These are phyloP conservation scores for Teunomyces aglyptinius DNA, from an alignment of 805 yeast species.

Conservation along the genomic window DNA sequence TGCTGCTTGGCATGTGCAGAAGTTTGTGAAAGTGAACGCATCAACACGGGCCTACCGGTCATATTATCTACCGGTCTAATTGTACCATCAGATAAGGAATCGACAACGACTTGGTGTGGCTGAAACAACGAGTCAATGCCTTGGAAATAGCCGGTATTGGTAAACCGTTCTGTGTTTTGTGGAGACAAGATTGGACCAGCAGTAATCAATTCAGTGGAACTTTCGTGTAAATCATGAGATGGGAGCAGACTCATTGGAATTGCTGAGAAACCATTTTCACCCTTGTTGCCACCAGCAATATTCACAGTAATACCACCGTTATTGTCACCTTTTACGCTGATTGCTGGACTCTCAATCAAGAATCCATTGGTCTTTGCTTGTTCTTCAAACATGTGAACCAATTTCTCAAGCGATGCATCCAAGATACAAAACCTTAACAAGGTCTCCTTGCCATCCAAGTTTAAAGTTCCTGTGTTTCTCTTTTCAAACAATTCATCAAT, in stretches of 20 bases:
- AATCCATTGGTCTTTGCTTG: slow-evolving; percentile 22
- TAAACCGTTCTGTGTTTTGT: slow-evolving; percentile 23
- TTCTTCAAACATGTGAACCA: slow-evolving; percentile 50
- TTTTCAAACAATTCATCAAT: slow-evolving; percentile 50
- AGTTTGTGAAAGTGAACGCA: slow-evolving; percentile 63
- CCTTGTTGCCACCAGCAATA: background rate
- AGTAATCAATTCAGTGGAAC: slow-evolving; percentile 49
- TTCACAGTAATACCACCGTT: background rate
- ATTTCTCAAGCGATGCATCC: slow-evolving; percentile 54
- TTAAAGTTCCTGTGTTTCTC: slow-evolving; percentile 45
- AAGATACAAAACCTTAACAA: slow-evolving; percentile 51
- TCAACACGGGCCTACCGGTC: slow-evolving; percentile 70
- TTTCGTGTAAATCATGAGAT: slow-evolving; percentile 39
- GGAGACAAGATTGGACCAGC: slow-evolving; percentile 56
- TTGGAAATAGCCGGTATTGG: slow-evolving; percentile 20
- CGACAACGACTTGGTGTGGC: slow-evolving; percentile 75
- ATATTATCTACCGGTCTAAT: slow-evolving; percentile 59
- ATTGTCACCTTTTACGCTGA: background rate
- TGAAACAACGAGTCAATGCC: slow-evolving; percentile 30
- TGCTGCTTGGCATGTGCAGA: slow-evolving; percentile 68
- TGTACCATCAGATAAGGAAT: slow-evolving; percentile 52
- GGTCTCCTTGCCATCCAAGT: slow-evolving; percentile 56
- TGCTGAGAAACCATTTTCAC: background rate
- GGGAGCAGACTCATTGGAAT: slow-evolving; percentile 2
- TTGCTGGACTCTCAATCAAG: slow-evolving; percentile 7